Evolutionary conservation across 768 basidiomycete genomes (phyloP).

Genomic region (Tephrocybe sp.): DNA sequence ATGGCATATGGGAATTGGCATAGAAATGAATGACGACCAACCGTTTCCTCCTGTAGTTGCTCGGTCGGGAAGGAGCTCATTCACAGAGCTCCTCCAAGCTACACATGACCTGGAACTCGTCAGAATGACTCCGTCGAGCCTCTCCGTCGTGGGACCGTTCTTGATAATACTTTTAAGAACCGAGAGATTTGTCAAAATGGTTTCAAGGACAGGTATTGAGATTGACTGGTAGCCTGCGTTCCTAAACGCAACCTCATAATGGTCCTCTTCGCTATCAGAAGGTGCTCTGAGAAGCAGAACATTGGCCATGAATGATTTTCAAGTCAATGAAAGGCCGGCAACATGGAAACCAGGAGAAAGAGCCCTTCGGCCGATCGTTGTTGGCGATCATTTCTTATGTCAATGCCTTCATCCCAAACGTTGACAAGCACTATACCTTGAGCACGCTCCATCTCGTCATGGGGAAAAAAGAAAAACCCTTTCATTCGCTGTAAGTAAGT

Average conservation of each 20-base stretch:
- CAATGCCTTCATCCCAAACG: too few species aligned
- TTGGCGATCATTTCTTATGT: too few species aligned
- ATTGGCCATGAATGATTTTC: conserved; percentile 27
- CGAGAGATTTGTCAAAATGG: conserved; percentile 49
- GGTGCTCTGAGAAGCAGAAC: conserved; percentile 47
- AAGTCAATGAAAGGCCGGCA: not conserved
- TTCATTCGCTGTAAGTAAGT: conserved; percentile 66
- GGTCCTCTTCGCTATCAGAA: conserved; percentile 44
- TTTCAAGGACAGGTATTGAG: conserved; percentile 76
- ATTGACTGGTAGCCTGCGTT: conserved; percentile 47
- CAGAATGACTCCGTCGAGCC: conserved; percentile 62
- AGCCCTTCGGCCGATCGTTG: too few species aligned
- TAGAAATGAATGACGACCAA: conserved; percentile 9
- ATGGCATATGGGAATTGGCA: conserved; percentile 1
- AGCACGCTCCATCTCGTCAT: conserved; percentile 27
- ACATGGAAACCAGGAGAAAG: too few species aligned
- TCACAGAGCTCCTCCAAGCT: conserved; percentile 57
- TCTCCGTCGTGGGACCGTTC: conserved; percentile 30
- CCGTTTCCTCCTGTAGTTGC: conserved; percentile 5
- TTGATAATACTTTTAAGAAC: conserved; percentile 42
- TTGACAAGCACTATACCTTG: not conserved
- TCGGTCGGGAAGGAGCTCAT: conserved; percentile 15
- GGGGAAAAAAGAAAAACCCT: conserved; percentile 74
- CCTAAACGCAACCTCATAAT: conserved; percentile 55
- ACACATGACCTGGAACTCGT: conserved; percentile 81